Evolutionary conservation across 192 early-diverging fungal species (phyloP), one percentile per base, ranked within the genome.

Genomic region (Chytriomyces confervae): DNA sequence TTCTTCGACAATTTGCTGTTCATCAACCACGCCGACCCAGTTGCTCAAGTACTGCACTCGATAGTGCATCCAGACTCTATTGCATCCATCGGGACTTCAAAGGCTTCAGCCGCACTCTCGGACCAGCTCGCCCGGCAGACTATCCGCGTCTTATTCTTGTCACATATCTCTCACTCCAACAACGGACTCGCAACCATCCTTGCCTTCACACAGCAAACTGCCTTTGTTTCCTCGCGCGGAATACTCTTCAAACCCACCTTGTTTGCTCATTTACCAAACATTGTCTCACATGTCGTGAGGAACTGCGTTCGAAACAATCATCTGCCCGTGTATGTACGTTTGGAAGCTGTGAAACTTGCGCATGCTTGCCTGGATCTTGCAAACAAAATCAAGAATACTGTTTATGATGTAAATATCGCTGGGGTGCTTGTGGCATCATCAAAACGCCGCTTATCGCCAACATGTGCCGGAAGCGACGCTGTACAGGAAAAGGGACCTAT

Each of bases 341-440:
- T 65, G 11, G 27, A 27, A 11, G 36, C 63, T 23, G n/a, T 72
- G 9, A 45, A 18, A 27, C 48, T 72, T 2, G 48, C 50, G 7
- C 8, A 16, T 23, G 69, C 13, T 10, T 48, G 16, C 7, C 11
- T 72, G 24, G 23, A 50, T 13, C 44, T 72, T 27, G 9, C 50
- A 53, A 53, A 72, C 36, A n/a, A 61, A 8, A 72, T 72, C 69
- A 72, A 72, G 29, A 72, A 72, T 44, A 7, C 20, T 10, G 69
- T 60, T 16, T 57, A 57, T 45, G 69, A 72, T 49, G 23, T 72
- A 8, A 72, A 72, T 45, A 23, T 72, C 9, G n/a, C 57, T 16
- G 69, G 69, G 9, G 69, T 72, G 16, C 13, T 72, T 9, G 48
- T 72, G 9, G 18, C 69, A 20, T 50, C 24, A 23, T 9, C 29